Conservation (phyloP, 2,329 filamentous ascomycete genomes). For the Aspergillus sergii region DNA sequence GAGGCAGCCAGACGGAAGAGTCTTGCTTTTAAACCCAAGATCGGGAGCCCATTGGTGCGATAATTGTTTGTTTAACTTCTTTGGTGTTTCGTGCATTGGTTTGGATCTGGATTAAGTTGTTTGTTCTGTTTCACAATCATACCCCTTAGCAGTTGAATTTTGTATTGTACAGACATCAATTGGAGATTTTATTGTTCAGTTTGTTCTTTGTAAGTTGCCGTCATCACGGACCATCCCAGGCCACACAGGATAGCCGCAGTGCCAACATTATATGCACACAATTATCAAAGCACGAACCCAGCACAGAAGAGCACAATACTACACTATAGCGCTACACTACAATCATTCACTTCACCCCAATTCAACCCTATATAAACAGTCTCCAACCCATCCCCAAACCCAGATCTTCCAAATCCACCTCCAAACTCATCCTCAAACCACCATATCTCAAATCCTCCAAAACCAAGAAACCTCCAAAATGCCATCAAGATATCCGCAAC, state of each 20-base stretch:
- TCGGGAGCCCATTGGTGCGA: conserved; percentile 70
- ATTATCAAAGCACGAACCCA: too few relatives aligned
- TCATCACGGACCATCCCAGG: background rate
- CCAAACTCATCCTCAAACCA: too few relatives aligned
- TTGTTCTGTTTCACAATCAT: conserved; percentile 6
- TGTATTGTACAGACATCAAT: background rate
- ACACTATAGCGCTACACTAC: too few relatives aligned
- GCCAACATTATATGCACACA: background rate
- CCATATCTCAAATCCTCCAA: too few relatives aligned
- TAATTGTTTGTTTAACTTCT: conserved; percentile 19
- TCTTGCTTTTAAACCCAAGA: conserved; percentile 73
- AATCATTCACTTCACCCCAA: too few relatives aligned
- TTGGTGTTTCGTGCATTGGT: background rate
- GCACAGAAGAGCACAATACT: too few relatives aligned
- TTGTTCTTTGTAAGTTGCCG: background rate
- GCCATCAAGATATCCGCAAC: too few relatives aligned
- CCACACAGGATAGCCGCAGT: background rate
- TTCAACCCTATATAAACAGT: too few relatives aligned
- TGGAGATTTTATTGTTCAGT: background rate
- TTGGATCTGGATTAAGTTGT: conserved; percentile 9
- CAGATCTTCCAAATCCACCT: too few relatives aligned
- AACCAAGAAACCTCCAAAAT: too few relatives aligned
- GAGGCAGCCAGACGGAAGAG: conserved; percentile 76
- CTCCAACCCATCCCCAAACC: too few relatives aligned
- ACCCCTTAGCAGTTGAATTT: background rate